A percentile compares a stretch with the other conserved stretches of the same genome.
Evolutionary conservation across 2,329 filamentous ascomycete genomes (phyloP).

Genomic region (Dichotomopilus funicola): DNA sequence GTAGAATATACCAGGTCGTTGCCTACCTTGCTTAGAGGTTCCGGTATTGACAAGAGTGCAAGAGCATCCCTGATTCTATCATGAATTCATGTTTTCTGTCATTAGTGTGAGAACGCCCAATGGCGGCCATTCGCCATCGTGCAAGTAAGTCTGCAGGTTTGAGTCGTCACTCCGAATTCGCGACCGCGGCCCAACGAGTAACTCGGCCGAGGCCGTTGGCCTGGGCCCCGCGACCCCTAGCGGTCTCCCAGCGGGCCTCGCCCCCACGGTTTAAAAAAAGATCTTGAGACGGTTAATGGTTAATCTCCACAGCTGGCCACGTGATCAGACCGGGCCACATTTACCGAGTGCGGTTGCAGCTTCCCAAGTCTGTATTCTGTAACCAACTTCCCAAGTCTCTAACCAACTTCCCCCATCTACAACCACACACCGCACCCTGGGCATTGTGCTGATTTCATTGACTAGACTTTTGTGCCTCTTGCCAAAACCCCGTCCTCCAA

Average conservation of each 20-base stretch:
- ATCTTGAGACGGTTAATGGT: background rate
- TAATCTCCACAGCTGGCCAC: background rate
- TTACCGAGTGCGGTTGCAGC: background rate
- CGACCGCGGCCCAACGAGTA: background rate
- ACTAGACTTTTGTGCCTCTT: background rate
- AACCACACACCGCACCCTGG: conserved; percentile 1
- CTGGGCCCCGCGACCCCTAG: background rate
- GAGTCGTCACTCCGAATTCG: background rate
- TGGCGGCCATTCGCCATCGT: background rate
- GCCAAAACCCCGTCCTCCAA: background rate
- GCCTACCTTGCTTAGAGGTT: background rate
- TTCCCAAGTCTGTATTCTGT: background rate
- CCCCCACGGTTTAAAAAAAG: background rate
- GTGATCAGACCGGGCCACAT: background rate
- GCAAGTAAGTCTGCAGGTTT: background rate
- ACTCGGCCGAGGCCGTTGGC: background rate
- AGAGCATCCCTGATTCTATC: background rate
- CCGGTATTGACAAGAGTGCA: background rate
- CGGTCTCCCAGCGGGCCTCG: background rate
- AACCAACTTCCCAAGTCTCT: background rate
- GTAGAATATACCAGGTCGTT: background rate
- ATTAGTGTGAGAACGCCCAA: background rate
- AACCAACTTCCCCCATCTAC: conserved; percentile 1
- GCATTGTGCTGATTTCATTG: background rate
- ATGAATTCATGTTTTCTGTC: background rate